These are phyloP conservation scores for Exophiala bonariae DNA, from an alignment of 2,329 filamentous ascomycete species.

Conservation along the genomic window DNA sequence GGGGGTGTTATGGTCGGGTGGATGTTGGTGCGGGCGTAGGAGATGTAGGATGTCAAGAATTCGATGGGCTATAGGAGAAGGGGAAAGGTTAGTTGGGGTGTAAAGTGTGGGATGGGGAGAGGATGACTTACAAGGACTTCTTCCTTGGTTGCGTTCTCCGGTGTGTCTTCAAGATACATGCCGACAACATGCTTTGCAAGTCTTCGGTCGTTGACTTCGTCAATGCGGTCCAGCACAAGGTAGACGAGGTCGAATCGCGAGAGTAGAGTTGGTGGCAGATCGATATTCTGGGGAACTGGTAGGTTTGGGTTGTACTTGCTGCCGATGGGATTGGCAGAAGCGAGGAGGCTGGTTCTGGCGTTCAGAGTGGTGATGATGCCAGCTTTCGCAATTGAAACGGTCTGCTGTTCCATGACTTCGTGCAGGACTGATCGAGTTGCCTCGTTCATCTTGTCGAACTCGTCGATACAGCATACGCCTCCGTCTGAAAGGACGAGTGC, in stretches of 20 bases:
- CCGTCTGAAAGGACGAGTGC: constrained; percentile 73
- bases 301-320: constrained; percentile 96
- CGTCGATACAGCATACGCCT: constrained; percentile 75
- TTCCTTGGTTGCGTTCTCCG: constrained; percentile 73
- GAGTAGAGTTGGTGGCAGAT: constrained; percentile 89
- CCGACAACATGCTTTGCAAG: constrained; percentile 89
- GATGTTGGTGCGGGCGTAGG: constrained; percentile 83
- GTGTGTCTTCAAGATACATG: constrained; percentile 94
- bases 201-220: constrained; percentile 84
- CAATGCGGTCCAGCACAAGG: constrained; percentile 88
- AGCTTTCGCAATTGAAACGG: constrained; percentile 74
- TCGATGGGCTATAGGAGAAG: constrained; percentile 70
- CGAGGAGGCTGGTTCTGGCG: constrained; percentile 90
- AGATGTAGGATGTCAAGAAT: constrained; percentile 95
- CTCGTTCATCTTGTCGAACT: constrained; percentile 80
- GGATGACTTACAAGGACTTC: constrained; percentile 73
- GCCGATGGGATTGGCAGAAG: constrained; percentile 95
- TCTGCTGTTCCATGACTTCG: constrained; percentile 81
- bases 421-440: constrained; percentile 72
- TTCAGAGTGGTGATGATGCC: constrained; percentile 87
- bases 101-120: background rate
- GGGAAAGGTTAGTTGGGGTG: constrained; percentile 14
- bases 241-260: constrained; percentile 98
- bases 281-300: constrained; percentile 96
- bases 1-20: constrained; percentile 79